Conservation (phyloP, 192 early-diverging fungal species). For the Haplosporangium gracile region DNA sequence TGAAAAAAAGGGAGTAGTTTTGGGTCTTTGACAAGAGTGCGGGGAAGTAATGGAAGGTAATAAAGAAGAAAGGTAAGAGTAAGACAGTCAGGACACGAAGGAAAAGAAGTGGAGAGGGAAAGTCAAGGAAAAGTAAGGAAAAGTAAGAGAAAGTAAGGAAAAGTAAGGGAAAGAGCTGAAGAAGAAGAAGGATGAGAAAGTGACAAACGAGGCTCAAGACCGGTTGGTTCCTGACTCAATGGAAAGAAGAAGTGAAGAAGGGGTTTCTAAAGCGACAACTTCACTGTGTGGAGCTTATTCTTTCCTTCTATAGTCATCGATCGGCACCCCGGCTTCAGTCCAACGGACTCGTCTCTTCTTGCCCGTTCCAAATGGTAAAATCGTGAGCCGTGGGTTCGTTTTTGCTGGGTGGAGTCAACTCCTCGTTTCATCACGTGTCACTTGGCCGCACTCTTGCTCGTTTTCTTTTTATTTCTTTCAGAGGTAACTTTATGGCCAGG, state of each 20-base stretch:
- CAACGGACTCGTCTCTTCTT: background rate
- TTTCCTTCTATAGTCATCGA: background rate
- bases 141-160: background rate
- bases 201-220: background rate
- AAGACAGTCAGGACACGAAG: background rate
- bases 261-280: background rate
- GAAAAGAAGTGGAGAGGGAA: background rate
- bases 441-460: background rate
- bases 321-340: slow-evolving; percentile 8
- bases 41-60: background rate
- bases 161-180: background rate
- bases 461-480: background rate
- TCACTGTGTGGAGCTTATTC: background rate
- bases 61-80: background rate
- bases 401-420: background rate
- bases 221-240: background rate
- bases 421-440: slow-evolving; percentile 5
- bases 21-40: background rate
- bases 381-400: background rate
- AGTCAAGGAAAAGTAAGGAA: background rate
- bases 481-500: no score
- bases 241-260: background rate
- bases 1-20: background rate
- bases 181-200: background rate
- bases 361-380: background rate